Conservation (phyloP, 23 red algal genomes). For the Agarophyton chilense region DNA sequence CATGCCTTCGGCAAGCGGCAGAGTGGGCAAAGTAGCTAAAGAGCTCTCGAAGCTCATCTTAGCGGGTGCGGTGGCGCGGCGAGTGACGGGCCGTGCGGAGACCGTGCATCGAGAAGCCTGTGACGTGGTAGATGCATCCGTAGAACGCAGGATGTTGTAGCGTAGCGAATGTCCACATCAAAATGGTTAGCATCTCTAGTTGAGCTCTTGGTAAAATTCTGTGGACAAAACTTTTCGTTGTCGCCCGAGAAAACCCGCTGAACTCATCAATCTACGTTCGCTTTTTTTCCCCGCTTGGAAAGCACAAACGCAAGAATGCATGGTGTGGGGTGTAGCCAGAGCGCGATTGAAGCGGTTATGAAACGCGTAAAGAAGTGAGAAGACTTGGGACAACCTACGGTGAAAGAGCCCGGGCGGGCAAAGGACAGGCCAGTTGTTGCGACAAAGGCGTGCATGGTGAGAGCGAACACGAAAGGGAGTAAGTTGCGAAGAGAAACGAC, state of each 20-base stretch:
- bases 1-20: constrained; percentile 84
- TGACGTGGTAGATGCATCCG: background rate
- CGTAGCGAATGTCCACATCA: background rate
- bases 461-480: background rate
- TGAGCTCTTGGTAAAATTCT: background rate
- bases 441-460: constrained; percentile 64
- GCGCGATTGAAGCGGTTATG: no score
- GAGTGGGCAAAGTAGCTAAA: constrained; percentile 34
- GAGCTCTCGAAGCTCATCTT: constrained; percentile 34
- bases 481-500: background rate
- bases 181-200: constrained; percentile 1
- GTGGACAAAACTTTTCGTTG: background rate
- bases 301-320: background rate
- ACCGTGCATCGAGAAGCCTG: constrained; percentile 22
- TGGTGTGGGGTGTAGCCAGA: no score
- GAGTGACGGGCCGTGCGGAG: constrained; percentile 34
- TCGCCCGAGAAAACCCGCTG: background rate
- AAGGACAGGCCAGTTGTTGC: background rate
- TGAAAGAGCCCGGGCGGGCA: constrained; percentile 48
- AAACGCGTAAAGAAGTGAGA: background rate
- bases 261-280: background rate
- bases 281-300: background rate
- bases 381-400: constrained; percentile 27
- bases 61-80: constrained; percentile 39
- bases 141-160: background rate